These are phyloP conservation scores for Pseudogymnoascus sp. DNA, from an alignment of 2,329 filamentous ascomycete species.

Conservation along the genomic window DNA sequence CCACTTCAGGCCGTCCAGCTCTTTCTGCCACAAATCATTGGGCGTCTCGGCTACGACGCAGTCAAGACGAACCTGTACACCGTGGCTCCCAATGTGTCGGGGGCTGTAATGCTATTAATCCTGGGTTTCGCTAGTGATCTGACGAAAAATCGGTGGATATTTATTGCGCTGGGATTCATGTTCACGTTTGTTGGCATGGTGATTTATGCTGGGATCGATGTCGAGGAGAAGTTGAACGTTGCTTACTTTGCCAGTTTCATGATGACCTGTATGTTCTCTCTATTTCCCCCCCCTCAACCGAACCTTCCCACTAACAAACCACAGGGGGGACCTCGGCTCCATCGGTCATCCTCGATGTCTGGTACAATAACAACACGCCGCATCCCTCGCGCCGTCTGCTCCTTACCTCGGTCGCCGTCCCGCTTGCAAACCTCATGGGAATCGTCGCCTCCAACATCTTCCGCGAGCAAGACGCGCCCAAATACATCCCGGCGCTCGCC, in stretches of 20 bases:
- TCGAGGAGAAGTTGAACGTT: constrained; percentile 42
- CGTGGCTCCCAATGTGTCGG: constrained; percentile 70
- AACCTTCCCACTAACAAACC: neutral
- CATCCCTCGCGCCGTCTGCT: constrained; percentile 55
- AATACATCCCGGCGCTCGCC: constrained; percentile 58
- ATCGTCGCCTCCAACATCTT: constrained; percentile 65
- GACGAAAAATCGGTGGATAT: constrained; percentile 42
- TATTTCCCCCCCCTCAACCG: neutral
- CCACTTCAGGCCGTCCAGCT: constrained; percentile 48
- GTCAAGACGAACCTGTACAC: constrained; percentile 71
- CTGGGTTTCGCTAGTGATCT: constrained; percentile 66
- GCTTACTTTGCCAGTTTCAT: constrained; percentile 62
- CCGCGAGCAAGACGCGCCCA: constrained; percentile 53
- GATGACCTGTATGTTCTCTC: constrained; percentile 46
- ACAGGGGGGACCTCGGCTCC: constrained; percentile 24
- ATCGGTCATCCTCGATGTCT: constrained; percentile 26
- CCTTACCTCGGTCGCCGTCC: constrained; percentile 55
- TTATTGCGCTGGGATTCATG: constrained; percentile 65
- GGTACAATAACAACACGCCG: constrained; percentile 59
- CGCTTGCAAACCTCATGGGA: constrained; percentile 60
- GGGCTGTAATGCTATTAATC: constrained; percentile 64
- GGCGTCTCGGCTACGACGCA: constrained; percentile 40
- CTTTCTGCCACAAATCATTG: constrained; percentile 50
- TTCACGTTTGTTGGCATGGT: constrained; percentile 73
- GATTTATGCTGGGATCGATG: constrained; percentile 64